Evolutionary conservation across 2,329 filamentous ascomycete species (phyloP).

Genomic region (Fusarium domesticum): DNA sequence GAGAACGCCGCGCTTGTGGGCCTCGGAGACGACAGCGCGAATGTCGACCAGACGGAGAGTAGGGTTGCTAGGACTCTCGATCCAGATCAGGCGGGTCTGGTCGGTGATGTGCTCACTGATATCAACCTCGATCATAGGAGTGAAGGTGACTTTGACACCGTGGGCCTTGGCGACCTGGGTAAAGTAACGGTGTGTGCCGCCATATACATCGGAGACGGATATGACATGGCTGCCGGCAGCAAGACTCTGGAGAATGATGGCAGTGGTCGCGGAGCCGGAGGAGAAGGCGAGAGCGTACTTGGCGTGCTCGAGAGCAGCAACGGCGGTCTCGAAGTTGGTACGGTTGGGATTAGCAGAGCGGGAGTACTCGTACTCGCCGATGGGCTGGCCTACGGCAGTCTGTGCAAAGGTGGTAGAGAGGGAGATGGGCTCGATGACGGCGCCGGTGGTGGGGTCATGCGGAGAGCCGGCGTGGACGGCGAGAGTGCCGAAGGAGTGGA

Average conservation of each 20-base stretch:
- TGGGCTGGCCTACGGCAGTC: slow-evolving; percentile 77
- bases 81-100: slow-evolving; percentile 94
- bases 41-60: slow-evolving; percentile 93
- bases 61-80: slow-evolving; percentile 89
- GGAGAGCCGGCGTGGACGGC: slow-evolving; percentile 92
- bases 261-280: slow-evolving; percentile 90
- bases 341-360: slow-evolving; percentile 93
- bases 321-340: slow-evolving; percentile 86
- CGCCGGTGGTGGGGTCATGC: slow-evolving; percentile 86
- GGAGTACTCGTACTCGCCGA: slow-evolving; percentile 90
- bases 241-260: slow-evolving; percentile 87
- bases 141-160: slow-evolving; percentile 92
- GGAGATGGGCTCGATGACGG: slow-evolving; percentile 94
- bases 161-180: slow-evolving; percentile 95
- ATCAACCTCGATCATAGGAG: slow-evolving; percentile 85
- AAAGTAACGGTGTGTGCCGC: slow-evolving; percentile 97
- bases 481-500: slow-evolving; percentile 83
- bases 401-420: slow-evolving; percentile 97
- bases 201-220: slow-evolving; percentile 96
- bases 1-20: slow-evolving; percentile 82
- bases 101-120: slow-evolving; percentile 79
- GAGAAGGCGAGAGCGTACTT: slow-evolving; percentile 91
- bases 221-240: slow-evolving; percentile 90
- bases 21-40: slow-evolving; percentile 73
- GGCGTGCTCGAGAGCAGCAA: slow-evolving; percentile 90